Conservation (phyloP, 2,329 filamentous ascomycete genomes). For the Clarireedia sp. region DNA sequence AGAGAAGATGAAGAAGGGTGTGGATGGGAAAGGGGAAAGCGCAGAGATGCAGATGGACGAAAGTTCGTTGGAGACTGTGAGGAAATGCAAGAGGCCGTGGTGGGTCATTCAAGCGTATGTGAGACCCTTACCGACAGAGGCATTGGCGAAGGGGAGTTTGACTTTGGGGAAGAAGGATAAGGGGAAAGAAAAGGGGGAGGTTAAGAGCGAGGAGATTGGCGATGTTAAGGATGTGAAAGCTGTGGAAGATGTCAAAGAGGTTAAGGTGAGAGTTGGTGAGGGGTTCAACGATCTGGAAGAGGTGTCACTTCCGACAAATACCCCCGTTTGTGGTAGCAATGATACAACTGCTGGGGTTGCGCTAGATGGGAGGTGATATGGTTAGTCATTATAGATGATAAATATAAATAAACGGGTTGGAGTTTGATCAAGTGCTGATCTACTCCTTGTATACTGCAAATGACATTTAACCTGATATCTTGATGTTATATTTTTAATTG, state of each 20-base stretch:
- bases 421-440: neutral
- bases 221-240: neutral
- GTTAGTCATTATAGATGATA: neutral
- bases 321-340: slow-evolving; percentile 18
- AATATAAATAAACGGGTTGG: neutral
- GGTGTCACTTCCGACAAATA: slow-evolving; percentile 23
- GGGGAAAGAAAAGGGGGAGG: slow-evolving; percentile 55
- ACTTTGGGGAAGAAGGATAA: slow-evolving; percentile 63
- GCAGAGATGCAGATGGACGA: slow-evolving; percentile 32
- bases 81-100: slow-evolving; percentile 71
- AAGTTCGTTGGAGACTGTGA: slow-evolving; percentile 60
- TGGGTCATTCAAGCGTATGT: slow-evolving; percentile 89
- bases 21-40: slow-evolving; percentile 24
- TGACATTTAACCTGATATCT: no score
- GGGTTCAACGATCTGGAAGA: slow-evolving; percentile 4
- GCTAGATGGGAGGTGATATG: neutral
- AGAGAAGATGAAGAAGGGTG: slow-evolving; percentile 27
- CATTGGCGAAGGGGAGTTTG: slow-evolving; percentile 72
- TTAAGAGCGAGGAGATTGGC: slow-evolving; percentile 35
- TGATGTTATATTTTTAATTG: no score
- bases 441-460: neutral
- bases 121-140: slow-evolving; percentile 79
- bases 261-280: neutral
- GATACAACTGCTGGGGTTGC: neutral
- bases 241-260: neutral